Conservation (phyloP, 2,329 filamentous ascomycete genomes). For the Ophiosphaerella herpotricha region DNA sequence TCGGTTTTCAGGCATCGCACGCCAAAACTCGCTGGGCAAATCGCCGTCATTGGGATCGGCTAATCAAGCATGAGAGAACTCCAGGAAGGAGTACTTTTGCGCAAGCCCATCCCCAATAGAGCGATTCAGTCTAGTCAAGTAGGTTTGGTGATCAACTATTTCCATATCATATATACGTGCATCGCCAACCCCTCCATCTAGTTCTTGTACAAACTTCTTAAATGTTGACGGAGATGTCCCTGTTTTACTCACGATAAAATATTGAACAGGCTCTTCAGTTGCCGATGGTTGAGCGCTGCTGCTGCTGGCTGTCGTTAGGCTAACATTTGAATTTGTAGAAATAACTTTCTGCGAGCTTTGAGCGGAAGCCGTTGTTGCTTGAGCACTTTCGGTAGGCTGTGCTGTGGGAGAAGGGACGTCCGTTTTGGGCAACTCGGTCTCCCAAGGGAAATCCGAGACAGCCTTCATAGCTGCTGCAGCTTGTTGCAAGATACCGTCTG, state of each 20-base stretch:
- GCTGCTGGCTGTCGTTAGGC: background rate
- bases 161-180: background rate
- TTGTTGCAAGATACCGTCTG: conserved; percentile 8
- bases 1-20: background rate
- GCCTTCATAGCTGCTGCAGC: conserved; percentile 9
- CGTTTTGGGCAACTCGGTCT: conserved; percentile 6
- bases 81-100: conserved; percentile 5
- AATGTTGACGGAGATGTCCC: conserved; percentile 5
- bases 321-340: background rate
- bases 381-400: background rate
- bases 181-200: conserved; percentile 8
- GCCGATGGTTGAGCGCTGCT: background rate
- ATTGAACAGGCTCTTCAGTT: background rate
- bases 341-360: background rate
- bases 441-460: conserved; percentile 19
- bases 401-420: conserved; percentile 3
- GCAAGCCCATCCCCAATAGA: background rate
- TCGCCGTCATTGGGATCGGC: background rate
- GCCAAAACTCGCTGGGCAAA: background rate
- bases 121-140: conserved; percentile 2
- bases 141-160: background rate
- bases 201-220: conserved; percentile 8
- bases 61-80: background rate
- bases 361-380: background rate
- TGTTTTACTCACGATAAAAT: background rate